Base-by-base conservation (phyloP, 2,329 filamentous ascomycete species). In the Penicillium sp. region DNA sequence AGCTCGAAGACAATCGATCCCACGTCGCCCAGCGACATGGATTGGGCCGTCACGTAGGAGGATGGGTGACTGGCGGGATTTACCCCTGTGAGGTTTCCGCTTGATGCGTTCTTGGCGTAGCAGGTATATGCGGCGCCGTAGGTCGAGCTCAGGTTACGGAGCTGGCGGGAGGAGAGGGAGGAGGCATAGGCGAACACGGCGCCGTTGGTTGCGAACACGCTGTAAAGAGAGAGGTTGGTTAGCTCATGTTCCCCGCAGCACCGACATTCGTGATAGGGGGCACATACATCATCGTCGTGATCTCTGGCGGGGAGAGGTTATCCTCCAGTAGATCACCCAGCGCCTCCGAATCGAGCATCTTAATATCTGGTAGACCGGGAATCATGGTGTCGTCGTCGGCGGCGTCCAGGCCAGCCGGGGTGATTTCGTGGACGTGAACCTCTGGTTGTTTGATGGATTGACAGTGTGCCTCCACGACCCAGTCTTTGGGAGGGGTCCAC, bases 161-260 rank as follows among this genome's bases (percentile, higher is more conserved):
- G 67, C 63, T 79, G 74, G 26, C 78, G 76, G 22, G 76, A 72
- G 28, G 78, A 66, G 37, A 80, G 73, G 44, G 76, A 65, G 4
- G 78, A 79, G 56, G 75, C 77, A 62, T 80, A 75, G 40, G 78
- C 78, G 61, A 80, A 80, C n/a, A 80, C 74, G 49, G 78, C 78
- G 28, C 78, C 78, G 59, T 80, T 80, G 22, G 77, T 78, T 50
- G 77, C 75, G 65, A 80, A 80, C 10, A 80, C 77, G 56, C 78
- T 80, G 56, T 12, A 28, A 9, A 3, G 30, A 54, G 33, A 22
- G 33, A 44, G 40, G 37, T 22, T 10, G 22, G 30, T 67, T 28
- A 49, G 30, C 33, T 8, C 22, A 3, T 15, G 30, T 30, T 38
- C 22, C 26, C 12, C 50, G 19, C 30, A 35, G 10, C 22, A 37